Conservation (phyloP, 106 monocot species). For the Amphibolis antarctica region DNA sequence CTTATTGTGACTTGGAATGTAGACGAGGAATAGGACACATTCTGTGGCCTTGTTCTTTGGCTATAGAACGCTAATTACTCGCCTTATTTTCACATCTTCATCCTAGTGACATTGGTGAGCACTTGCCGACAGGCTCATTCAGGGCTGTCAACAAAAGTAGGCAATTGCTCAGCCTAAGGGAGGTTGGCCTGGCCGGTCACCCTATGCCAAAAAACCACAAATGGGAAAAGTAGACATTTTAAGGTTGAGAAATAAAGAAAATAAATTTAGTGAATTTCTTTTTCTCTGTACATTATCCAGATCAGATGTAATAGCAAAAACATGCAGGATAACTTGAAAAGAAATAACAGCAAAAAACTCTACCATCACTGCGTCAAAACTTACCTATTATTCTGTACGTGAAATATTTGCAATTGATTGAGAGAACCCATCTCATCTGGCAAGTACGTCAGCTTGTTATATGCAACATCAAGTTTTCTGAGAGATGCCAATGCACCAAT, state of each 20-base stretch:
- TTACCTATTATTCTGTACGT: constrained; percentile 60
- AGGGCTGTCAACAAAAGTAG: no score
- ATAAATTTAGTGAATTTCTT: background rate
- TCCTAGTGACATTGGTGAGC: no score
- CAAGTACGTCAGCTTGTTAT: constrained; percentile 58
- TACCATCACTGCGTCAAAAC: background rate
- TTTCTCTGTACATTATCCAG: background rate
- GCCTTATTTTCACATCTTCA: no score
- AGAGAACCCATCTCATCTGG: constrained; percentile 61
- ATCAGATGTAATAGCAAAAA: background rate
- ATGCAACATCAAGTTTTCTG: constrained; percentile 52
- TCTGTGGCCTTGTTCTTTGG: no score
- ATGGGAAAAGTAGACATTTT: background rate
- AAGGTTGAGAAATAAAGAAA: background rate
- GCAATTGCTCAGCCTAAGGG: no score
- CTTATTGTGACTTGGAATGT: no score
- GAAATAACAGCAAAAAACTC: background rate
- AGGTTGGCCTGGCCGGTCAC: no score
- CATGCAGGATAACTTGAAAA: background rate
- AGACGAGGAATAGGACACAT: no score
- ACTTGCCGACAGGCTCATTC: no score
- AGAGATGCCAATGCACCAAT: constrained; percentile 58
- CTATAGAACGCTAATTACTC: no score
- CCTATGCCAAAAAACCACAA: no score
- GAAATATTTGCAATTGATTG: constrained; percentile 62